Percentiles rank a stretch among this genome's conserved stretches.
These are phyloP conservation scores for Streptanthus diversifolius DNA, from an alignment of 345 rosid genomes.

Conservation along the genomic window DNA sequence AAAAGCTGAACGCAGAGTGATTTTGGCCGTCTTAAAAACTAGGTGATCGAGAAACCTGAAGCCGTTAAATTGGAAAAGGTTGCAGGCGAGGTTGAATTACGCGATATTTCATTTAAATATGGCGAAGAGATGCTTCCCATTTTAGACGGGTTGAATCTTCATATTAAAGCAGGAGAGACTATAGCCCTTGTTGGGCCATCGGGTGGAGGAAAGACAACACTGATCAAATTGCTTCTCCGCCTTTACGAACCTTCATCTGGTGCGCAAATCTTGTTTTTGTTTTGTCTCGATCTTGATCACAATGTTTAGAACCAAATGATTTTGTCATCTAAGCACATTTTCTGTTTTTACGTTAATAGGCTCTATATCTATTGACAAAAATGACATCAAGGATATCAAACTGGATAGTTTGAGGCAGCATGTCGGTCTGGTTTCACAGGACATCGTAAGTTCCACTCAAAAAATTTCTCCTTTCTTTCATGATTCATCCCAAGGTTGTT, in stretches of 20 bases:
- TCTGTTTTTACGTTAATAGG: slow-evolving; percentile 40
- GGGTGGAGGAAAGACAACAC: slow-evolving; percentile 98
- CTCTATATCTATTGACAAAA: slow-evolving; percentile 59
- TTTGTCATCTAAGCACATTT: background rate
- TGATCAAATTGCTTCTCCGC: slow-evolving; percentile 86
- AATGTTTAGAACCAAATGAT: slow-evolving; percentile 3
- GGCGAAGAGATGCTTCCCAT: slow-evolving; percentile 50
- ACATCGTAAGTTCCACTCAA: slow-evolving; percentile 52
- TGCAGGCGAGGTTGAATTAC: slow-evolving; percentile 70
- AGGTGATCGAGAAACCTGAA: slow-evolving; percentile 66
- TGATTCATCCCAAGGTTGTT: background rate
- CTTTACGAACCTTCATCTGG: slow-evolving; percentile 82
- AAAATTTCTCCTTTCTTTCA: background rate
- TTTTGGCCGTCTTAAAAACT: slow-evolving; percentile 20
- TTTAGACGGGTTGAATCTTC: slow-evolving; percentile 68
- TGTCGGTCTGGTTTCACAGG: slow-evolving; percentile 93
- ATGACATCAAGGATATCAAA: slow-evolving; percentile 50
- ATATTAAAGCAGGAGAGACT: slow-evolving; percentile 88
- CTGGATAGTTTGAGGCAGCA: slow-evolving; percentile 76
- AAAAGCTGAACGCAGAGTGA: slow-evolving; percentile 9
- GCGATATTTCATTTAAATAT: slow-evolving; percentile 65
- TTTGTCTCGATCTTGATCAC: background rate
- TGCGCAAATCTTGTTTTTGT: slow-evolving; percentile 20
- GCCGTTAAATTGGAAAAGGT: slow-evolving; percentile 54
- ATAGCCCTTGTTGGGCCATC: slow-evolving; percentile 90